Conservation (phyloP, 2,329 filamentous ascomycete genomes). For the Colletotrichum cereale region DNA sequence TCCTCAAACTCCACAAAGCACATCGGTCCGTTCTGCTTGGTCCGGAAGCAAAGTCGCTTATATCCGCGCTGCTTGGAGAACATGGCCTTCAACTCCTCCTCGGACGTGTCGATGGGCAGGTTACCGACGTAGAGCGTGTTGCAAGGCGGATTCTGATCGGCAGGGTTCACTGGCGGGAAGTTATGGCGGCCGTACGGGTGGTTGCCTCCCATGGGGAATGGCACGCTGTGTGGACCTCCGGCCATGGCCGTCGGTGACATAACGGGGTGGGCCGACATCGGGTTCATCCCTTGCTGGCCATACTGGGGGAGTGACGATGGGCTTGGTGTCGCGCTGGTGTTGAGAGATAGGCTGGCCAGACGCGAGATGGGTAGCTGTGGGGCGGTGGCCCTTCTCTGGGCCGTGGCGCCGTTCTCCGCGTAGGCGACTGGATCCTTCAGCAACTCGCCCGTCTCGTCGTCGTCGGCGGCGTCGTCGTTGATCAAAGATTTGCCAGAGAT, state of each 20-base stretch:
- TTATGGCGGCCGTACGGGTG: constrained; percentile 59
- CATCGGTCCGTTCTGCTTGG: constrained; percentile 96
- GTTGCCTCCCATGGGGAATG: constrained; percentile 50
- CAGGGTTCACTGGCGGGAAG: constrained; percentile 90
- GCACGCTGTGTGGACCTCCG: constrained; percentile 49
- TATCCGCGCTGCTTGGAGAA: constrained; percentile 96
- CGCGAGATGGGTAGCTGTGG: constrained; percentile 77
- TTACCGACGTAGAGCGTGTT: constrained; percentile 99
- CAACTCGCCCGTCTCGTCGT: constrained; percentile 80
- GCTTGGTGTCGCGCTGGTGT: constrained; percentile 65
- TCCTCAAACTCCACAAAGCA: constrained; percentile 99
- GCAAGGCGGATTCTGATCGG: constrained; percentile 96
- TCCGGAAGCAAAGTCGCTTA: constrained; percentile 93
- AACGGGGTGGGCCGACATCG: constrained; percentile 56
- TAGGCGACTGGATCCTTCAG: constrained; percentile 79
- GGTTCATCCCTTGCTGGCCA: constrained; percentile 46
- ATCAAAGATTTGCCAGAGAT: constrained; percentile 79
- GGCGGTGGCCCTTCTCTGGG: constrained; percentile 76
- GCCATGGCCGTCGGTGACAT: constrained; percentile 70
- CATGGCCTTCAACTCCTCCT: constrained; percentile 93
- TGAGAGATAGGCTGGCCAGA: constrained; percentile 78
- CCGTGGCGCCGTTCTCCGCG: constrained; percentile 73
- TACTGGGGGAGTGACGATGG: constrained; percentile 67
- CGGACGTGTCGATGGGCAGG: constrained; percentile 89
- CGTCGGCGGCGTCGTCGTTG: constrained; percentile 71